Evolutionary conservation across 768 basidiomycete species (phyloP), one percentile per base, ranked within the genome.

Genomic region (Pisolithus sp.): DNA sequence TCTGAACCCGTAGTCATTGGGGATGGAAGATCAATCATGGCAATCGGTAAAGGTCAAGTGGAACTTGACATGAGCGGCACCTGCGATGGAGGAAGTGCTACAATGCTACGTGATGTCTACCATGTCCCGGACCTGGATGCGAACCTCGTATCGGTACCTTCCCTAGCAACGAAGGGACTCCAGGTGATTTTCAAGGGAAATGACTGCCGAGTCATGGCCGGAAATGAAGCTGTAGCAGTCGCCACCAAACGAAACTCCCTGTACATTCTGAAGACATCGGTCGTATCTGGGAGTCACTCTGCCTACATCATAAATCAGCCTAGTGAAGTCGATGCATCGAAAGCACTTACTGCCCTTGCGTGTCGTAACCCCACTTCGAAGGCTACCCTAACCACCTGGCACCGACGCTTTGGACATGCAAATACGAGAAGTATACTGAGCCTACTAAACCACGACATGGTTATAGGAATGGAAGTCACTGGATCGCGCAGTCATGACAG

Each of bases 71-170:
- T 30, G 28, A 30, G 28, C 7, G 28, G 28, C 28, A 30, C 28
- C 28, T 30, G 28, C 8, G 7, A 30, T 30, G 28, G 28, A 30
- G 28, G 28, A 30, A 30, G 28, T 30, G 28, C 39, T 21, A 51
- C 50, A 17, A 8, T 61, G 15, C n/a, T 60, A 26, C 26, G 41
- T 4, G 46, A 57, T 28, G 49, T 53, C n/a, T 56, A 50, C 43
- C 46, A 59, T 28, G 55, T 63, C 21, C 62, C 60, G 0, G 54
- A 59, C 3, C 56, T 62, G 20, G 41, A 57, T 18, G 55, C 55
- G 10, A 61, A 59, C 43, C 56, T 61, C 2, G 30, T 61, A 10
- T 63, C 56, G 4, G 50, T 61, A 31, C 48, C 60, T 1, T 42
- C 31, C 2, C 42, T 60, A n/a, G 39, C 47, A 9, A 18, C 8